phyloP scores from a whole-genome alignment of 2,329 filamentous ascomycete genomes.

The Talaromyces sp. region DNA sequence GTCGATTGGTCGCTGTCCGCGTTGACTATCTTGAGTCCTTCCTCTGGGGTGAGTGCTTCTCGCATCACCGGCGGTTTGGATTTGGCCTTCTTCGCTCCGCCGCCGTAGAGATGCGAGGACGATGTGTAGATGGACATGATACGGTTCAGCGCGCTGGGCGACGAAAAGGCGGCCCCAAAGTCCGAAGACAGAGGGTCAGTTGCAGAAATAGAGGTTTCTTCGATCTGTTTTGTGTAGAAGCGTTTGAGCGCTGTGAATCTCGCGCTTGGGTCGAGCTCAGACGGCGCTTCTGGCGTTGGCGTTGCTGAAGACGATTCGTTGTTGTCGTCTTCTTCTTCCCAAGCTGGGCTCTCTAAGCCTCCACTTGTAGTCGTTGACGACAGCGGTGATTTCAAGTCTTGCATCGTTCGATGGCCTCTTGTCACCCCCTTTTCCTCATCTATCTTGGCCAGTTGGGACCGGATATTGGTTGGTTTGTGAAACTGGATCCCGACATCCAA shows the following conservation, averaged over 20 bases:
- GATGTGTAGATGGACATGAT: constrained; percentile 86
- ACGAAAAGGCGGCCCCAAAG: constrained; percentile 52
- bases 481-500: constrained; percentile 86
- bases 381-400: constrained; percentile 32
- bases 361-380: constrained; percentile 26
- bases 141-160: constrained; percentile 73
- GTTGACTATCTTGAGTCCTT: constrained; percentile 63
- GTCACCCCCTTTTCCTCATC: constrained; percentile 43
- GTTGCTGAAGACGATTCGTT: constrained; percentile 4
- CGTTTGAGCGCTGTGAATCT: constrained; percentile 68
- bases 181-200: constrained; percentile 49
- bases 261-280: constrained; percentile 56
- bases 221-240: constrained; percentile 78
- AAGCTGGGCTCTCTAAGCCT: constrained; percentile 15
- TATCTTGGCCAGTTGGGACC: constrained; percentile 69
- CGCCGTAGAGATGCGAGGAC: constrained; percentile 46
- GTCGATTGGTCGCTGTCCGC: constrained; percentile 56
- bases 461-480: constrained; percentile 81
- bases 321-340: constrained; percentile 25
- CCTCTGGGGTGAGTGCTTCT: constrained; percentile 64
- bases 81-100: constrained; percentile 57
- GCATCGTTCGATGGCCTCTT: constrained; percentile 30
- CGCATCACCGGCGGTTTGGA: constrained; percentile 69
- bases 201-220: constrained; percentile 53
- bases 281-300: constrained; percentile 17